Conservation (phyloP, 495 filamentous ascomycete genomes). For the Talaromyces stipitatus region DNA sequence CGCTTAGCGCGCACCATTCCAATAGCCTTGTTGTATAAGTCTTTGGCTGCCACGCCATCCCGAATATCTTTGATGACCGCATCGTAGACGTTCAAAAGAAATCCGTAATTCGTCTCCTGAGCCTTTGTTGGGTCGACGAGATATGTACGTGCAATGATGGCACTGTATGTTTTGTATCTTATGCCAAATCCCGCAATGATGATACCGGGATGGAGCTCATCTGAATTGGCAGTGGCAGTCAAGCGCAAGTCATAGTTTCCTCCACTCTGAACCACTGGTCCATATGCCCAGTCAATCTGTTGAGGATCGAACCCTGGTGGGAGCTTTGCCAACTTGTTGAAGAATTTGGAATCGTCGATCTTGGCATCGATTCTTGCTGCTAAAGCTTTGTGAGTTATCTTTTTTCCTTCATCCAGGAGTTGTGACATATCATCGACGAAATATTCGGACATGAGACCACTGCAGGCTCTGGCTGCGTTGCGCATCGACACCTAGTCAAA, state of each 20-base stretch:
- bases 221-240: slow-evolving; percentile 63
- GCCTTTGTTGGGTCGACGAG: slow-evolving; percentile 93
- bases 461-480: slow-evolving; percentile 85
- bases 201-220: slow-evolving; percentile 83
- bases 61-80: slow-evolving; percentile 80
- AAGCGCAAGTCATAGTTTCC: slow-evolving; percentile 88
- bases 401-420: slow-evolving; percentile 90
- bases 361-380: slow-evolving; percentile 80
- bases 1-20: slow-evolving; percentile 72
- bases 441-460: slow-evolving; percentile 84
- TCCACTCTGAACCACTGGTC: slow-evolving; percentile 90
- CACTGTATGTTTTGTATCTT: slow-evolving; percentile 90
- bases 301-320: slow-evolving; percentile 80
- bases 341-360: slow-evolving; percentile 88
- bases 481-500: slow-evolving; percentile 69
- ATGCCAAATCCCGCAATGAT: slow-evolving; percentile 88
- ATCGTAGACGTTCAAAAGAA: slow-evolving; percentile 81
- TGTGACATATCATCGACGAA: slow-evolving; percentile 97
- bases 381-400: slow-evolving; percentile 81
- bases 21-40: slow-evolving; percentile 85
- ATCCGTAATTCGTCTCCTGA: slow-evolving; percentile 88
- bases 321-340: slow-evolving; percentile 74
- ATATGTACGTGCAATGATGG: slow-evolving; percentile 84
- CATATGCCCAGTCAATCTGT: slow-evolving; percentile 89
- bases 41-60: slow-evolving; percentile 80